Evolutionary conservation across 305 asterid species (phyloP), one percentile per base, ranked within the genome.

Genomic region (Fraxinus ornus): DNA sequence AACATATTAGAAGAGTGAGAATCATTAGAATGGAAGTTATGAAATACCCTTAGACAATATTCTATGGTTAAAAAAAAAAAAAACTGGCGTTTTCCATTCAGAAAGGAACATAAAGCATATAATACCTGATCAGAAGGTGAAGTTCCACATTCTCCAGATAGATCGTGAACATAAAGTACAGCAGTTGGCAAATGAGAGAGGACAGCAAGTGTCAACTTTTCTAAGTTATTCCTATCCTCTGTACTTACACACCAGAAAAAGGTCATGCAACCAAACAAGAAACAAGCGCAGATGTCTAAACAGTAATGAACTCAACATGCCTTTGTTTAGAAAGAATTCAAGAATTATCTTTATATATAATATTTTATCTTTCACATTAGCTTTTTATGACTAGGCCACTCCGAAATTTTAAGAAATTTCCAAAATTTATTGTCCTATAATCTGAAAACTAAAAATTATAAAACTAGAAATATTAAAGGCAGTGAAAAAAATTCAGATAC

Each of bases 151-250:
- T 93, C 93, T 84, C 98, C 99, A 75, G 98, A 88, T 76, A 95
- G 97, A 89, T 95, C 99, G 78, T 95, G 99, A 82, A 95, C 98
- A 85, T 89, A 95, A 84, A 95, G 94, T 71, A 95, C 96, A 78
- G 98, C 99, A 84, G 98, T 95, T 30, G 99, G 98, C 89, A 95
- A 89, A 90, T 95, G 97, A 81, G 97, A 86, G 77, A 95, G 97
- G 70, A 94, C 99, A 30, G 98, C 99, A 76, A 95, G 93, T 7
- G 99, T 95, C 94, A 95, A 85, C 90, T 95, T 95, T 88, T 95
- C 99, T 83, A 94, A 88, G 87, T 94, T 95, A 88, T 94, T 95
- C 89, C 99, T 91, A 85, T 95, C 95, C 84, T 93, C 99, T 95
- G 97, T 91, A 90, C 73, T 79, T 87, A 83, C 75, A 84, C 68